phyloP scores from a whole-genome alignment of 2,329 filamentous ascomycete species.

The Aureobasidium vineae region DNA sequence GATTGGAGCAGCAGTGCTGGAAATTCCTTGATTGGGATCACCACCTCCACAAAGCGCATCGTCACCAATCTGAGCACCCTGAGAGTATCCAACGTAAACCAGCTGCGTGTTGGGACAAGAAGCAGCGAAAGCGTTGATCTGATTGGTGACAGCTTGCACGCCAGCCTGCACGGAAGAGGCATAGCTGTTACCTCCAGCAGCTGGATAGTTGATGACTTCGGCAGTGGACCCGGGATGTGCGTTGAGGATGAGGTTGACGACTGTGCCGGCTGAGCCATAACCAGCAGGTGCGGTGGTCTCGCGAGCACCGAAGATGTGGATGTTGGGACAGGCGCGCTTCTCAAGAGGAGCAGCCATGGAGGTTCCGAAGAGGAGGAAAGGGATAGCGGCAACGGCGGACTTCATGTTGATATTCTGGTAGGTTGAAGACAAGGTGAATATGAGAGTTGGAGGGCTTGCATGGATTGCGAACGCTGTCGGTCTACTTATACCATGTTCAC shows the following conservation, averaged over 20 bases:
- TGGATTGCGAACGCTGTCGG: not conserved
- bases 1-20: conserved; percentile 43
- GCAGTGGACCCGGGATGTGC: conserved; percentile 44
- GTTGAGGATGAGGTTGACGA: conserved; percentile 44
- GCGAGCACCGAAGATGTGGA: conserved; percentile 48
- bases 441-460: not conserved
- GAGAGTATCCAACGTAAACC: conserved; percentile 63
- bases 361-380: conserved; percentile 20
- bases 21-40: conserved; percentile 49
- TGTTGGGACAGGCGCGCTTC: conserved; percentile 43
- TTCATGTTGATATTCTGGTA: conserved; percentile 5
- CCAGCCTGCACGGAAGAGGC: conserved; percentile 59
- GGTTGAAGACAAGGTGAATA: not conserved
- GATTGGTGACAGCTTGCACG: conserved; percentile 57
- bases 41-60: conserved; percentile 60
- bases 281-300: conserved; percentile 45
- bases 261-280: conserved; percentile 43
- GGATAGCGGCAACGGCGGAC: not conserved
- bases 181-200: conserved; percentile 62
- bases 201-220: conserved; percentile 51
- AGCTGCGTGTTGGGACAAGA: conserved; percentile 58
- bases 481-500: conserved; percentile 6
- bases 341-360: conserved; percentile 41
- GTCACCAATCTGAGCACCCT: conserved; percentile 64
- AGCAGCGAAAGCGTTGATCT: conserved; percentile 58